Evolutionary conservation across 2,329 filamentous ascomycete species (phyloP), one percentile per base, ranked within the genome.

Genomic region (Pezicula rhizophila): DNA sequence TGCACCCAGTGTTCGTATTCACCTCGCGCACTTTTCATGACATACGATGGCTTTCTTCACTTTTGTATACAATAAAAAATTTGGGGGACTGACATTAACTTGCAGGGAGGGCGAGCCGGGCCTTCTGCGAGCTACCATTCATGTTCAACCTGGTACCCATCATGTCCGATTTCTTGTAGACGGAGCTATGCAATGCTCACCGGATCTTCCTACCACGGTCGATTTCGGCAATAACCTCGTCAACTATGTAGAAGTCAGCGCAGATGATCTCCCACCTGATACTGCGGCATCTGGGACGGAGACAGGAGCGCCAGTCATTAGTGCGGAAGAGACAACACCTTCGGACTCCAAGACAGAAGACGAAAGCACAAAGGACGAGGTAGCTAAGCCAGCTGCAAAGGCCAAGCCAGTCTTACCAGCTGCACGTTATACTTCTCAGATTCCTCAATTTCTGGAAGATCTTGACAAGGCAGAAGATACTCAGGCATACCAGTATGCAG

Each of bases 211-310:
- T 12, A 97, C 93, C 0, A 95, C 93, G 2, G 93, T 99, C 50
- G 93, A 99, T 67, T 96, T 95, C 66, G 95, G 90, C 56, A 97
- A 97, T 71, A 95, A 96, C 64, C 76, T 99, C 15, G 92, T 99
- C 69, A 99, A 99, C 70, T 99, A 97, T 66, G 89, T 99, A 63
- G 93, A 99, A 71, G 87, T 97, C 53, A 88, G 79, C 60, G 82
- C 88, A 33, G 85, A 90, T 48, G 85, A 91, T 61, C 69, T 84
- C 26, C 73, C 74, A 10, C 63, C 65, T 23, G 61, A 67, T 42
- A 59, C 59, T 31, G 57, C 59, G 17, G 54, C 65, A 18, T 58
- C 63, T 5, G 64, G 62, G 40, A 62, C 67, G 14, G 59, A 48
- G 39, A 48, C 47, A 15, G 50, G 49, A 25, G 38, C 51, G 20